Conservation (phyloP, 2,329 filamentous ascomycete species). For the Paecilomyces fulvus region DNA sequence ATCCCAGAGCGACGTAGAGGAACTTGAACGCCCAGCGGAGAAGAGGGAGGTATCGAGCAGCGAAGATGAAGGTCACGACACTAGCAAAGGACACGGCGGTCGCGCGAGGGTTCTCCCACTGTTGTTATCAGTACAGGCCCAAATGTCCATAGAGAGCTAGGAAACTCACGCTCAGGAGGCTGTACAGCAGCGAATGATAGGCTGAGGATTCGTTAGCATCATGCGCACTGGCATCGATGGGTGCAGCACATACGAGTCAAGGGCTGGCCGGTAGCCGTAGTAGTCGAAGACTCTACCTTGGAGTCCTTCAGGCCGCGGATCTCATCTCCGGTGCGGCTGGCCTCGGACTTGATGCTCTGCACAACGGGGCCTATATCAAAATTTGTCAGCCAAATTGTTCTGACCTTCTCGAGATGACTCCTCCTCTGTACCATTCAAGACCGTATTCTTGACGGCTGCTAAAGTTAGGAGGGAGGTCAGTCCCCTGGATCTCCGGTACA, state of each 20-base stretch:
- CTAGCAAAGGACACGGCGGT: conserved; percentile 52
- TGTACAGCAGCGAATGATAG: conserved; percentile 61
- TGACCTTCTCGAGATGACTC: conserved; percentile 3
- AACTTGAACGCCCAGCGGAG: conserved; percentile 55
- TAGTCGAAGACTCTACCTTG: conserved; percentile 44
- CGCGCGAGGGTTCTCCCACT: conserved; percentile 59
- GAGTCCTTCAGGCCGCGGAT: conserved; percentile 50
- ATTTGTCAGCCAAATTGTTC: conserved; percentile 7
- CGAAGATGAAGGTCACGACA: conserved; percentile 52
- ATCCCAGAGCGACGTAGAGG: conserved; percentile 50
- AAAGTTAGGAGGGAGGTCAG: background rate
- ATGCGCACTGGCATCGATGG: background rate
- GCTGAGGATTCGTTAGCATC: conserved; percentile 30
- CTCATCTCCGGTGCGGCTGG: conserved; percentile 48
- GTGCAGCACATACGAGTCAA: conserved; percentile 46
- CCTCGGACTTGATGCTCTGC: conserved; percentile 49
- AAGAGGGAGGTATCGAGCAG: conserved; percentile 54
- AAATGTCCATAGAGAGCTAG: background rate
- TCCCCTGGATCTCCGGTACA: background rate
- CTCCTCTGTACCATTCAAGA: background rate
- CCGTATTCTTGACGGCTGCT: background rate
- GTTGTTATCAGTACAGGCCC: conserved; percentile 5
- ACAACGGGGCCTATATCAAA: conserved; percentile 43
- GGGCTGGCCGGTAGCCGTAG: conserved; percentile 52
- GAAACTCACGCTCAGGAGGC: conserved; percentile 49